A percentile compares a stretch with the other conserved stretches of the same genome.
Evolutionary conservation across 768 basidiomycete genomes (phyloP).

Genomic region (Leccinum longicurvipes): DNA sequence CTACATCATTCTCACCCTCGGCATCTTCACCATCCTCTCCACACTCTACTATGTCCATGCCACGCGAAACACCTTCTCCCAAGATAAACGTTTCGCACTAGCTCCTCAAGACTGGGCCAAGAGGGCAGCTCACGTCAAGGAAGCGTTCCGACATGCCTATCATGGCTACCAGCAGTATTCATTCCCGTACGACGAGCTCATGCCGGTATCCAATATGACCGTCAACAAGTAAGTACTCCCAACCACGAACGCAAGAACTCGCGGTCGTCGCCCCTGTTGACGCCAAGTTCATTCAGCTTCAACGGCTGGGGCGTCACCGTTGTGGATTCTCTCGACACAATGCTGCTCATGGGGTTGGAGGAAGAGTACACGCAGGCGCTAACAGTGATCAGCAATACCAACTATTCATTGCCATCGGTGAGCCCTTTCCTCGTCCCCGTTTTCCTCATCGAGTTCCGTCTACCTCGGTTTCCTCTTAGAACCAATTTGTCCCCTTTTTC

Average conservation of each 20-base stretch:
- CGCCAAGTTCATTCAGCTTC: slow-evolving; percentile 42
- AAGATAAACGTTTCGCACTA: slow-evolving; percentile 1
- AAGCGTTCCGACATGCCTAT: slow-evolving; percentile 67
- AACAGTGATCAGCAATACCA: slow-evolving; percentile 43
- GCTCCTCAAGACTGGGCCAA: slow-evolving; percentile 42
- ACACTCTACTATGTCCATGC: slow-evolving; percentile 19
- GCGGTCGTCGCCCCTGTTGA: background rate
- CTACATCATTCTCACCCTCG: slow-evolving; percentile 17
- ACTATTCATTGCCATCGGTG: slow-evolving; percentile 48
- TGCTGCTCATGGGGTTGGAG: slow-evolving; percentile 74
- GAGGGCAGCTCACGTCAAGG: slow-evolving; percentile 54
- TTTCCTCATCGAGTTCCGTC: slow-evolving; percentile 12
- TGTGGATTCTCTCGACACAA: slow-evolving; percentile 82
- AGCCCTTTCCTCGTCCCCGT: slow-evolving; percentile 19
- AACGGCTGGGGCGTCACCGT: slow-evolving; percentile 79
- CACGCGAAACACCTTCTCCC: background rate
- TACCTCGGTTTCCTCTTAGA: slow-evolving; percentile 9
- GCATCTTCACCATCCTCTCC: slow-evolving; percentile 7
- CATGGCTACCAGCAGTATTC: slow-evolving; percentile 61
- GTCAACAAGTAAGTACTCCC: slow-evolving; percentile 47
- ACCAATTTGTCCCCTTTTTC: slow-evolving; percentile 53
- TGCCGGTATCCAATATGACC: slow-evolving; percentile 44
- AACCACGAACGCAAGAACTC: too few relatives aligned
- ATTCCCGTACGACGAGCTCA: slow-evolving; percentile 60
- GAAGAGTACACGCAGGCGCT: slow-evolving; percentile 68